phyloP scores from a whole-genome alignment of 805 yeast species.

The Candida insectorum region DNA sequence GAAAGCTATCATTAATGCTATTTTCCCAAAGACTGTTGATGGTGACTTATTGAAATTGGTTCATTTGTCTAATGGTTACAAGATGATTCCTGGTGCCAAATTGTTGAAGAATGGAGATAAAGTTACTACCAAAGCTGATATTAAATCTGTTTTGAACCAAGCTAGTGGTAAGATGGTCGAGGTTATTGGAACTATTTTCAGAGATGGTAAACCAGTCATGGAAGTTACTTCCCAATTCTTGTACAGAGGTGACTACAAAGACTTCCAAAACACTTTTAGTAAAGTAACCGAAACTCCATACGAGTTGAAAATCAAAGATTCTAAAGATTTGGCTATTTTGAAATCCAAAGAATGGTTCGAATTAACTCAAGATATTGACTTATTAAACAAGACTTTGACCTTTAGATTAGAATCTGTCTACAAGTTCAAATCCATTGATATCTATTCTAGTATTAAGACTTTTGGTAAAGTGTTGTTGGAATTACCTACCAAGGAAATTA shows the following conservation, averaged over 20 bases:
- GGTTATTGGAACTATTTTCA: conserved; percentile 83
- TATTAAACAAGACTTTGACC: conserved; percentile 75
- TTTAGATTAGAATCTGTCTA: conserved; percentile 87
- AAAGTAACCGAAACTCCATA: conserved; percentile 84
- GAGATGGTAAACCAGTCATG: conserved; percentile 78
- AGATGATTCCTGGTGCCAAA: conserved; percentile 86
- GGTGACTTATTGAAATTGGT: conserved; percentile 94
- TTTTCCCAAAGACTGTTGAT: conserved; percentile 93
- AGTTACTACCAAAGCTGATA: conserved; percentile 77
- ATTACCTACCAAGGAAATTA: conserved; percentile 85
- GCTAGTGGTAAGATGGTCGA: conserved; percentile 94
- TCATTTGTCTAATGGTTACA: conserved; percentile 92
- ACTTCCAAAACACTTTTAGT: conserved; percentile 89
- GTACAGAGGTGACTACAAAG: conserved; percentile 89
- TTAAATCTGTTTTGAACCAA: conserved; percentile 85
- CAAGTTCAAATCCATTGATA: conserved; percentile 70
- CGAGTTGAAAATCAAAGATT: conserved; percentile 65
- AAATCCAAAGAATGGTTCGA: conserved; percentile 98
- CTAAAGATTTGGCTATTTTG: conserved; percentile 90
- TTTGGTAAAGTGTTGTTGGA: conserved; percentile 83
- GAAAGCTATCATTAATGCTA: conserved; percentile 97
- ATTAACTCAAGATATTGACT: conserved; percentile 63
- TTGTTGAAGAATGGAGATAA: conserved; percentile 87
- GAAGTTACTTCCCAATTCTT: conserved; percentile 94
- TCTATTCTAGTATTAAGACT: conserved; percentile 78